These are phyloP conservation scores for Rutidosis leptorrhynchoides DNA, from an alignment of 129 eudicot species.

Conservation along the genomic window DNA sequence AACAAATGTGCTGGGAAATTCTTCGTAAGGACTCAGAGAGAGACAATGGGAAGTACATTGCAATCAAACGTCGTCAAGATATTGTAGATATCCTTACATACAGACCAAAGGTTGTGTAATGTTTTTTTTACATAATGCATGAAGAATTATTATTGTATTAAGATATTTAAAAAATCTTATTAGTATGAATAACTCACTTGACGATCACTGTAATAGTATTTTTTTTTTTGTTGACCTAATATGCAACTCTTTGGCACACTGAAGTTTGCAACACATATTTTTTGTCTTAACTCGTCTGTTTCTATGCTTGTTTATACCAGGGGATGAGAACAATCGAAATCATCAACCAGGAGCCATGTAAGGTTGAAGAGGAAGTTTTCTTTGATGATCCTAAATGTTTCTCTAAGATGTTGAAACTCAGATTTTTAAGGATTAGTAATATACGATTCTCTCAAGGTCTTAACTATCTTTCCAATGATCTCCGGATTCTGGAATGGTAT, in stretches of 20 bases:
- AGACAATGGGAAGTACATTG: background rate
- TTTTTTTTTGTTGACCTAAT: no score
- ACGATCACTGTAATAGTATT: no score
- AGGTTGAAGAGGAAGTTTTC: background rate
- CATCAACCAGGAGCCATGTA: background rate
- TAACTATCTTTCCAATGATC: background rate
- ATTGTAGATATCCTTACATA: background rate
- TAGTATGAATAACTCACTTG: no score
- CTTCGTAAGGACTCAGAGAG: background rate
- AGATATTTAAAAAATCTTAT: no score
- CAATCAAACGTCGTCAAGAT: background rate
- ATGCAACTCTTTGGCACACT: no score
- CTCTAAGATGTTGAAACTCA: background rate
- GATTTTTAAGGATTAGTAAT: background rate
- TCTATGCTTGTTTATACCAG: background rate
- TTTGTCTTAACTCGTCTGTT: background rate
- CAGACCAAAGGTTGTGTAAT: background rate
- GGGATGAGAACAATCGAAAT: background rate
- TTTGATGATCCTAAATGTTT: background rate
- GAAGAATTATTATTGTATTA: no score
- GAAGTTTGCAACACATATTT: no score
- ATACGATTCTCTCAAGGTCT: background rate
- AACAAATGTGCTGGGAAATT: no score
- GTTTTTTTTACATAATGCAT: no score
- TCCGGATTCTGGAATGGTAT: background rate